Evolutionary conservation across 306 rosid genomes (phyloP).

Genomic region (Cyclanthera cordifolia): DNA sequence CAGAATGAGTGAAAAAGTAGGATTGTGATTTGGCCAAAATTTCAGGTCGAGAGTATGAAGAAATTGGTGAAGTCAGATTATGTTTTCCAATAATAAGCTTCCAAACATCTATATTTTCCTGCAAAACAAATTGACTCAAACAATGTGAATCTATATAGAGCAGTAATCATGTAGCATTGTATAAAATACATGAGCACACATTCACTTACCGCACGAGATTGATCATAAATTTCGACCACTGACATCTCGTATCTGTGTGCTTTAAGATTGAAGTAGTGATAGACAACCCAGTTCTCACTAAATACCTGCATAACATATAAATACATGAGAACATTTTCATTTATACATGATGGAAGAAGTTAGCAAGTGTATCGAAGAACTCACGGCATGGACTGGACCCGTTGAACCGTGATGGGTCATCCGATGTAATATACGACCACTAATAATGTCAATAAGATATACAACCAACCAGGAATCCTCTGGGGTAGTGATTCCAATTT

Average conservation of each 20-base stretch:
- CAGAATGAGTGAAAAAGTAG: constrained; percentile 81
- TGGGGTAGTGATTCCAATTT: constrained; percentile 72
- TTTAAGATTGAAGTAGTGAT: constrained; percentile 94
- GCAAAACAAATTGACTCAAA: constrained; percentile 17
- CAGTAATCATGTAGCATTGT: constrained; percentile 1
- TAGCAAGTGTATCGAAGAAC: constrained; percentile 22
- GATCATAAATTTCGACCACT: constrained; percentile 89
- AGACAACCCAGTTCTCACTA: constrained; percentile 99
- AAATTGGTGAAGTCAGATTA: constrained; percentile 79
- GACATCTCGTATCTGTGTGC: constrained; percentile 98
- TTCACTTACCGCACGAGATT: constrained; percentile 81
- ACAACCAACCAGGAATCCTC: constrained; percentile 85
- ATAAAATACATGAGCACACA: constrained; percentile 16
- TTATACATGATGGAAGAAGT: constrained; percentile 10
- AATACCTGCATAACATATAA: constrained; percentile 50
- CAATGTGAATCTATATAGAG: not conserved
- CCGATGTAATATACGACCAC: constrained; percentile 84
- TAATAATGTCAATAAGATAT: constrained; percentile 73
- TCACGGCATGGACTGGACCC: constrained; percentile 94
- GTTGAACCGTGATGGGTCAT: constrained; percentile 87
- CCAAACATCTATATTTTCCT: constrained; percentile 91
- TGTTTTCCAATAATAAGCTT: constrained; percentile 91
- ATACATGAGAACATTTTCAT: constrained; percentile 15
- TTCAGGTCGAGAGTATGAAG: constrained; percentile 85
- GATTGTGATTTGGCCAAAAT: constrained; percentile 65